phyloP scores from a whole-genome alignment of 768 basidiomycete species.

The Russula dissimulans region DNA sequence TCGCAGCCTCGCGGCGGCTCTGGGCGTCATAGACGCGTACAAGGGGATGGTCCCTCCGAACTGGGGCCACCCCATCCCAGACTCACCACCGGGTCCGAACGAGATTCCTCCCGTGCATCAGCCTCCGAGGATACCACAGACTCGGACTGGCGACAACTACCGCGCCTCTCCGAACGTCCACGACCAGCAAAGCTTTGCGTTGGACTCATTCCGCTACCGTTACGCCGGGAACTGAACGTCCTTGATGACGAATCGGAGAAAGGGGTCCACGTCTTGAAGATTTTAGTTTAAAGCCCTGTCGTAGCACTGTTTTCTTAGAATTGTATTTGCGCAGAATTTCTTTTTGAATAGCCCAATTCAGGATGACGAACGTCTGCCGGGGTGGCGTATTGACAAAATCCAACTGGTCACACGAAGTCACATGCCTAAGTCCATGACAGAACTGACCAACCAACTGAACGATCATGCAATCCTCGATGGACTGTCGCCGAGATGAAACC shows the following conservation, averaged over 20 bases:
- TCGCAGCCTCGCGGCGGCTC: slow-evolving; percentile 12
- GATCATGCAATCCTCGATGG: too few species aligned
- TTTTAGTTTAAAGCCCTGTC: too few species aligned
- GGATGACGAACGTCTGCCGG: too few species aligned
- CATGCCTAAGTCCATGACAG: too few species aligned
- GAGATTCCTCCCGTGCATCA: not conserved
- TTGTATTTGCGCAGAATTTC: not conserved
- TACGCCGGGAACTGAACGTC: not conserved
- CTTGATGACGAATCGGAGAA: not conserved
- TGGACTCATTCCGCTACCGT: not conserved
- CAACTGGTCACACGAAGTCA: too few species aligned
- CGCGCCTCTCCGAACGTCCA: not conserved
- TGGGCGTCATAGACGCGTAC: not conserved
- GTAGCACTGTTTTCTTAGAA: not conserved
- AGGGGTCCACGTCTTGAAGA: not conserved
- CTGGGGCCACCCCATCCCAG: slow-evolving; percentile 9
- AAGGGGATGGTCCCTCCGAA: slow-evolving; percentile 6
- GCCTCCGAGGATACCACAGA: not conserved
- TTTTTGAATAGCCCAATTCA: too few species aligned
- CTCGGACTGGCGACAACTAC: not conserved
- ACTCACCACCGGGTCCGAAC: not conserved
- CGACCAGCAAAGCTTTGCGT: not conserved
- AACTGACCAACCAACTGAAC: too few species aligned
- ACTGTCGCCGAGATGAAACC: too few species aligned
- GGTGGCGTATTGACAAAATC: too few species aligned